Evolutionary conservation across 768 basidiomycete genomes (phyloP), one percentile per base, ranked within the genome.

Genomic region (Xerocomus potaroensis): DNA sequence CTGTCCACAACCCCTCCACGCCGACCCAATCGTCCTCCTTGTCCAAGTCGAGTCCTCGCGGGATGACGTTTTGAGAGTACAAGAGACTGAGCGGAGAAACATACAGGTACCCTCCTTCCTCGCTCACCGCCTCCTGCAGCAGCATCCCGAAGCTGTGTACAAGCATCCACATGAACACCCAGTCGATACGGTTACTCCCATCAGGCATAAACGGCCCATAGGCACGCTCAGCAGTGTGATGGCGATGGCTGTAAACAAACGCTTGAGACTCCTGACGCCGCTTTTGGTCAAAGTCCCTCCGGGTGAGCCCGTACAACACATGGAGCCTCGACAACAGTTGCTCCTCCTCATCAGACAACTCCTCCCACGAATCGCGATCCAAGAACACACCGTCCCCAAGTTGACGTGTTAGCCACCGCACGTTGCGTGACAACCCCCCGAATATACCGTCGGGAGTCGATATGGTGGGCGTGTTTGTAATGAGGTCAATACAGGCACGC

Each of bases 171-270:
- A 85, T 35, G 60, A 83, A 81, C 19, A 65, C 67, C 84, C 84
- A 87, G 55, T 87, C 73, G 4, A 84, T 66, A 1, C 58, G 58
- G 21, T 62, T 76, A 35, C 61, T 64, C 9, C 75, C 75, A 18
- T 71, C 69, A 16, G 60, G 54, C 47, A 72, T 45, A 57, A 79
- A 79, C 3, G 84, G 85, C 1, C 84, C 85, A 49, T 73, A 87
- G 3, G 61, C 61, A 47, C 73, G 79, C 8, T 69, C 69, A 23
- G 63, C 57, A 2, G 62, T 62, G 62, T 85, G 84, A 29, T 83
- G 72, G 4, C 76, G 72, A 59, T 84, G 71, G 49, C 77, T 73
- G 53, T 89, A 89, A 15, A 87, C 79, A 49, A 63, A 80, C 2
- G 75, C 75, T 32, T 79, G 73, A 8, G 78, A 75, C 6, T 62